phyloP scores from a whole-genome alignment of 805 yeast species.

The Wickerhamomyces chambardii region DNA sequence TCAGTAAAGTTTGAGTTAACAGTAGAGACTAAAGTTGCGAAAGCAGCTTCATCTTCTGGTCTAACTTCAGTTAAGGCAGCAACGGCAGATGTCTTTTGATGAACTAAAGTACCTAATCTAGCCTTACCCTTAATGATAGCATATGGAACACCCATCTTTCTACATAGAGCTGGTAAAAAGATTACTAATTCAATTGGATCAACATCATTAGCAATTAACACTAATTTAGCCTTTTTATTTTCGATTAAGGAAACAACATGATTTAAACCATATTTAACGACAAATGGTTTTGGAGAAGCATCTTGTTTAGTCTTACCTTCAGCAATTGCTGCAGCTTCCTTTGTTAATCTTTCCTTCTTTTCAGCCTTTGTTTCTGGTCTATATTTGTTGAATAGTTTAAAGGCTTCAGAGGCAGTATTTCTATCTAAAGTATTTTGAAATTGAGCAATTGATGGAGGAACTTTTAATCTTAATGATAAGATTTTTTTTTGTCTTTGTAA shows the following conservation, averaged over 20 bases:
- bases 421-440: conserved; percentile 94
- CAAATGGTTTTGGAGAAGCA: conserved; percentile 94
- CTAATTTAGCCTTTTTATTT: conserved; percentile 98
- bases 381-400: conserved; percentile 98
- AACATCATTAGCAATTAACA: conserved; percentile 96
- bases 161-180: conserved; percentile 97
- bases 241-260: conserved; percentile 96
- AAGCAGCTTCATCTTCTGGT: conserved; percentile 90
- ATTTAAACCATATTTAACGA: conserved; percentile 97
- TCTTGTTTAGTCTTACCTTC: conserved; percentile 97
- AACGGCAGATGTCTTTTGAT: conserved; percentile 95
- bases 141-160: conserved; percentile 99
- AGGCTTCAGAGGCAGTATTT: conserved; percentile 96
- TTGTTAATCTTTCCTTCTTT: conserved; percentile 98
- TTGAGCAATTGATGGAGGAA: conserved; percentile 97
- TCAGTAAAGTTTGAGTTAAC: conserved; percentile 89
- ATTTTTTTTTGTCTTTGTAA: conserved; percentile 99
- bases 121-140: conserved; percentile 98
- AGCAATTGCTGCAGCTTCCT: conserved; percentile 98
- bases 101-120: conserved; percentile 94
- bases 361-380: conserved; percentile 96
- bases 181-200: conserved; percentile 98
- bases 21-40: conserved; percentile 88
- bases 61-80: conserved; percentile 95
- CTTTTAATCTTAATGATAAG: conserved; percentile 92